phyloP scores from a whole-genome alignment of 75 land plant genomes.

The Pinus tabuliformis region DNA sequence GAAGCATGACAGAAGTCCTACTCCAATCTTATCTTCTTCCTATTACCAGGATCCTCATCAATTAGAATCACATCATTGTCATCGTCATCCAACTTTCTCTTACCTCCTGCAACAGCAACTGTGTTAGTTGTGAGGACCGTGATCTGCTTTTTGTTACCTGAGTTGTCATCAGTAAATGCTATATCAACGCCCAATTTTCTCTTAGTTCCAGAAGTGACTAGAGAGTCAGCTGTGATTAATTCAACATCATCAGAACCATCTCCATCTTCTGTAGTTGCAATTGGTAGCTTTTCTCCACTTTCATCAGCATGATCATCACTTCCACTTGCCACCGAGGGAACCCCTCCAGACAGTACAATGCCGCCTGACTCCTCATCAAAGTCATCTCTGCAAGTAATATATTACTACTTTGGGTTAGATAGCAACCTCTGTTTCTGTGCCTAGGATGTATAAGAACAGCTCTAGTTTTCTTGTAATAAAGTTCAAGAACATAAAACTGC shows the following conservation, averaged over 20 bases:
- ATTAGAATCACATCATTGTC: conserved; percentile 40
- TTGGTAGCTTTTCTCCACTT: conserved; percentile 16
- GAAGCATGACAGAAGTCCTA: not conserved
- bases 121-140: not conserved
- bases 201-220: conserved; percentile 25
- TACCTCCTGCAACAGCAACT: not conserved
- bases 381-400: conserved; percentile 49
- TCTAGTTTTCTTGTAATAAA: no score
- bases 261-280: not conserved
- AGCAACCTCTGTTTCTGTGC: no score
- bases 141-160: not conserved
- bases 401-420: not conserved
- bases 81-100: conserved; percentile 25
- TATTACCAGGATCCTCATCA: conserved; percentile 32
- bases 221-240: conserved; percentile 2
- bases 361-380: conserved; percentile 82
- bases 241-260: conserved; percentile 37
- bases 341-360: conserved; percentile 73
- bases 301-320: conserved; percentile 19
- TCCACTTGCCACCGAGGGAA: conserved; percentile 20
- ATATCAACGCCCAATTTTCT: conserved; percentile 32
- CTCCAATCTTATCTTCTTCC: conserved; percentile 23
- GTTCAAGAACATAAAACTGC: no score
- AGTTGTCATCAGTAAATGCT: not conserved
- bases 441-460: no score